A percentile compares a stretch with the other conserved stretches of the same genome.
phyloP scores from a whole-genome alignment of 164 flowering plant genomes.

The Platanus orientalis region DNA sequence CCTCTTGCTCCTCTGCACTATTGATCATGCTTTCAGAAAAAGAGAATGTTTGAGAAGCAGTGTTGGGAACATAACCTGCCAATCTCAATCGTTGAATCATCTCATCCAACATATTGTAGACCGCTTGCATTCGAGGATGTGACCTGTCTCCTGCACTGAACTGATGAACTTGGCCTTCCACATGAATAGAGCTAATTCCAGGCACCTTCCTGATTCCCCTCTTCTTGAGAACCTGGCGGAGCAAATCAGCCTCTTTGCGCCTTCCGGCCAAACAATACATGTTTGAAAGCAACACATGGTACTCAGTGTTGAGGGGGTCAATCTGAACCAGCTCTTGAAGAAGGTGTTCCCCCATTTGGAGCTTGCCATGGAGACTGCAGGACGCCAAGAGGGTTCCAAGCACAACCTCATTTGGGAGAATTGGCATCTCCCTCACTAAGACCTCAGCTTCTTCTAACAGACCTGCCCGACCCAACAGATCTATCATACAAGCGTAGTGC shows the following conservation, averaged over 20 bases:
- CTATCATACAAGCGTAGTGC: slow-evolving; percentile 76
- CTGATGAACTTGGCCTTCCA: slow-evolving; percentile 42
- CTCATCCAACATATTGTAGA: slow-evolving; percentile 41
- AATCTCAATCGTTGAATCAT: slow-evolving; percentile 36
- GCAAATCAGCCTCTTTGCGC: slow-evolving; percentile 29
- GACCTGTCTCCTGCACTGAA: slow-evolving; percentile 62
- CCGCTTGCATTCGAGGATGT: slow-evolving; percentile 39
- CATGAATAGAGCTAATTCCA: slow-evolving; percentile 57
- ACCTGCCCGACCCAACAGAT: slow-evolving; percentile 68
- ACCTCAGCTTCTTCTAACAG: slow-evolving; percentile 51
- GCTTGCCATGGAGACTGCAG: slow-evolving; percentile 49
- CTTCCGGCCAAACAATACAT: slow-evolving; percentile 50
- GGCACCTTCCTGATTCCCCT: slow-evolving; percentile 51
- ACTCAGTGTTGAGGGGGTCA: slow-evolving; percentile 51
- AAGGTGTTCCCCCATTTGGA: slow-evolving; percentile 40
- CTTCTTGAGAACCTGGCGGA: slow-evolving; percentile 33
- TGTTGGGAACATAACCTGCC: slow-evolving; percentile 49
- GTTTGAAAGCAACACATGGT: slow-evolving; percentile 54
- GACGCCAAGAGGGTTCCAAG: slow-evolving; percentile 63
- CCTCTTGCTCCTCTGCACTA: slow-evolving; percentile 32
- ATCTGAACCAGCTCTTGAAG: slow-evolving; percentile 34
- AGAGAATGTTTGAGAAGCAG: slow-evolving; percentile 26
- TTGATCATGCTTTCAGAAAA: slow-evolving; percentile 15
- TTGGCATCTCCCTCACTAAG: slow-evolving; percentile 50
- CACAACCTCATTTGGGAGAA: slow-evolving; percentile 59